These are phyloP conservation scores for Xylaria sp. DNA, from an alignment of 2,329 filamentous ascomycete genomes.

Conservation along the genomic window DNA sequence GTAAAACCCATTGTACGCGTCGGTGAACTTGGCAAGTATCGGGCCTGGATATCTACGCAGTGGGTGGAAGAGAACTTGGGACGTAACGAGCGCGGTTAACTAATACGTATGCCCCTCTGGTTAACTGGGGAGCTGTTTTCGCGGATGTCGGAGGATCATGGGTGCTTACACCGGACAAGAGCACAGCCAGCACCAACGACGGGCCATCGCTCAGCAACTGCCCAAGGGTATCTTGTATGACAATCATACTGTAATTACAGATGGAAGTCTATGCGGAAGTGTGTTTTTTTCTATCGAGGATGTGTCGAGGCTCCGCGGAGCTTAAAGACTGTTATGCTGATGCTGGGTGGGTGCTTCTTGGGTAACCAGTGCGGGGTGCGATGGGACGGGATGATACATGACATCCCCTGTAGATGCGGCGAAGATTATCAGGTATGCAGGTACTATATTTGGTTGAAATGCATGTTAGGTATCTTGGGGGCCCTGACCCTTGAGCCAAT, in stretches of 20 bases:
- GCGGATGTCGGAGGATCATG: background rate
- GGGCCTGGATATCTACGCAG: conserved; percentile 25
- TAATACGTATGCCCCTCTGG: background rate
- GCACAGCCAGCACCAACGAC: background rate
- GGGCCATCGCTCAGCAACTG: background rate
- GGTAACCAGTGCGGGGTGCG: background rate
- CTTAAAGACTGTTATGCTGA: background rate
- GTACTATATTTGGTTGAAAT: background rate
- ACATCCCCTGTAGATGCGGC: background rate
- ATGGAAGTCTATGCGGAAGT: background rate
- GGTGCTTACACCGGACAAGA: background rate
- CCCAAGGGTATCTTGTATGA: background rate
- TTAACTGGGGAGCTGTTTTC: background rate
- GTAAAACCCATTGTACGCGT: conserved; percentile 5
- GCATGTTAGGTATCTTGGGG: background rate
- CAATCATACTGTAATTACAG: background rate
- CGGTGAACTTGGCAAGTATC: conserved; percentile 20
- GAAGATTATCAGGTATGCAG: background rate
- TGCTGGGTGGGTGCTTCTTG: background rate
- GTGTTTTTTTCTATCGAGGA: background rate
- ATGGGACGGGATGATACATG: background rate
- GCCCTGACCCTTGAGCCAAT: background rate
- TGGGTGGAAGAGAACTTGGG: conserved; percentile 15
- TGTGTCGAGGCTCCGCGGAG: background rate
- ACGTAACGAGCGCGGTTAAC: background rate